A percentile compares a stretch with the other conserved stretches of the same genome.
These are phyloP conservation scores for Backusella morwellensis DNA, from an alignment of 192 early-diverging fungal species.

Conservation along the genomic window DNA sequence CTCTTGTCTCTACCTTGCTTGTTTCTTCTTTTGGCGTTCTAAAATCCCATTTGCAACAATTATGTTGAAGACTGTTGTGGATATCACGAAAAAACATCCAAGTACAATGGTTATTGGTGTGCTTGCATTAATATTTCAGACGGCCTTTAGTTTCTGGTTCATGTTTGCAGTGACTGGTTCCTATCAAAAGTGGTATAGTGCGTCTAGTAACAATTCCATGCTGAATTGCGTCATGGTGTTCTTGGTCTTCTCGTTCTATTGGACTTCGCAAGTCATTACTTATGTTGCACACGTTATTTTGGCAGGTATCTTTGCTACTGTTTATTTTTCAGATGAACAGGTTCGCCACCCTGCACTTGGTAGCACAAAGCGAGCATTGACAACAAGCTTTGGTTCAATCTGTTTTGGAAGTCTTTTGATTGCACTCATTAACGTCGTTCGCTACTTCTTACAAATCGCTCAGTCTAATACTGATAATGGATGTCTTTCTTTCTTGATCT, in stretches of 20 bases:
- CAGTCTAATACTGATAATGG: constrained; percentile 51
- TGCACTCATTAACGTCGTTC: constrained; percentile 63
- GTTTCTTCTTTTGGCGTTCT: constrained; percentile 46
- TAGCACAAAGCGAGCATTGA: constrained; percentile 75
- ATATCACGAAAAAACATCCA: constrained; percentile 74
- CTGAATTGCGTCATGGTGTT: constrained; percentile 60
- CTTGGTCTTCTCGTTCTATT: constrained; percentile 69
- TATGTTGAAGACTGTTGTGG: constrained; percentile 78
- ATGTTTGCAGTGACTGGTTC: constrained; percentile 66
- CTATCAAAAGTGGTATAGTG: constrained; percentile 57
- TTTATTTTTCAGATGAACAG: constrained; percentile 67
- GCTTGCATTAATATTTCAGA: constrained; percentile 66
- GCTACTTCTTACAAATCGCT: constrained; percentile 58
- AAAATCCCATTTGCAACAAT: constrained; percentile 53
- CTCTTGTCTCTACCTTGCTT: constrained; percentile 34
- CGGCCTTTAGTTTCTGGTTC: constrained; percentile 68
- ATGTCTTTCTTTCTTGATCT: constrained; percentile 56
- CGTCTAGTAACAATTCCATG: constrained; percentile 53
- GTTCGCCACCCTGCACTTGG: constrained; percentile 56
- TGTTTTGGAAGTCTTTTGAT: constrained; percentile 76
- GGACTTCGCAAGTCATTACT: constrained; percentile 73
- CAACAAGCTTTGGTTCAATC: constrained; percentile 78
- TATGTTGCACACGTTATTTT: constrained; percentile 75
- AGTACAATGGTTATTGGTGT: constrained; percentile 81
- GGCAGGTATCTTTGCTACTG: constrained; percentile 79